These are phyloP conservation scores for Chrysochromulina tobinii DNA, from an alignment of 78 protist species.

Conservation along the genomic window DNA sequence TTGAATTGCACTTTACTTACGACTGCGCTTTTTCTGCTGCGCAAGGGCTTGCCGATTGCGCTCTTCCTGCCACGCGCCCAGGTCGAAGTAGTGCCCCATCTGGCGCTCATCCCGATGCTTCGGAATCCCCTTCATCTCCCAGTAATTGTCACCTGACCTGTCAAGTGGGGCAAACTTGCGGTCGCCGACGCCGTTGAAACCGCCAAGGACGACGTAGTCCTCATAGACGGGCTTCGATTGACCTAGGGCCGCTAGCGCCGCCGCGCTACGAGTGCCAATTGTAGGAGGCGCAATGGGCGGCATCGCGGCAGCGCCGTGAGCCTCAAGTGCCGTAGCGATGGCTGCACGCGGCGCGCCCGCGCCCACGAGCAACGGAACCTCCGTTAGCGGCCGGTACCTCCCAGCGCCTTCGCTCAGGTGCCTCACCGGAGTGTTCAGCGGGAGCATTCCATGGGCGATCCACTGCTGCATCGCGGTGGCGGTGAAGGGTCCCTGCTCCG, in stretches of 20 bases:
- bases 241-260: neutral
- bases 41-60: no score
- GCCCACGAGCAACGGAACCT: neutral
- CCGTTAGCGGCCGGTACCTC: neutral
- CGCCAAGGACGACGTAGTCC: neutral
- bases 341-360: neutral
- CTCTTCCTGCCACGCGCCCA: neutral
- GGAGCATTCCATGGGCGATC: neutral
- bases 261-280: neutral
- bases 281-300: neutral
- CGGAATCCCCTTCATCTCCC: neutral
- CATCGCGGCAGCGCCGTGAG: neutral
- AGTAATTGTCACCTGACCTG: neutral
- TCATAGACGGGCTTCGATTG: neutral
- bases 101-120: neutral
- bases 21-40: no score
- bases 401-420: neutral
- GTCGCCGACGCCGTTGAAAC: neutral
- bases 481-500: neutral
- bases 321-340: neutral
- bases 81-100: slow-evolving; percentile 3
- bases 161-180: neutral
- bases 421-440: neutral
- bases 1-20: no score
- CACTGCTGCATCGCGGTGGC: neutral